Base-by-base conservation (phyloP, 305 asterid genomes). In the Solanum aculeatissimum region DNA sequence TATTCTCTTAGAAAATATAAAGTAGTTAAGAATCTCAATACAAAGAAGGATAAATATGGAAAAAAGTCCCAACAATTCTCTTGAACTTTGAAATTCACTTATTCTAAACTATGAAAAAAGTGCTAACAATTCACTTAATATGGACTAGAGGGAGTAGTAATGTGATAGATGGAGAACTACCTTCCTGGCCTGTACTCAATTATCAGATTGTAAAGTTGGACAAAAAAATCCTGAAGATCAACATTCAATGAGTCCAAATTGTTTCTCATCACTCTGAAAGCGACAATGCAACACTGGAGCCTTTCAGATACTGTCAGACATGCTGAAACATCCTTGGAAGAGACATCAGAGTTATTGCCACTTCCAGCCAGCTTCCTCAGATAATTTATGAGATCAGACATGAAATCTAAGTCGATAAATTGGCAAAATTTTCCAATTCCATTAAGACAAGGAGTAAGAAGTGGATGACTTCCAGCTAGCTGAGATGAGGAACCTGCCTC, bases 391-490 rank as follows among this genome's bases (percentile, higher is more conserved):
- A 97, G 95, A 87, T 97, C 99, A 78, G 97, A 92, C 98, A 97
- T 97, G 87, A 93, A 97, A 86, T 93, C 98, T 88, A 97, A 84
- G 92, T 97, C 98, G 49, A 97, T 91, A 23, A 95, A 92, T 85
- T 97, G 98, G 75, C 98, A 88, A 79, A 92, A 95, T 60, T 92
- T 93, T 71, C 98, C 99, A 53, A 95, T 95, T 86, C 99, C 99
- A 84, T 91, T 87, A 90, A 97, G 89, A 89, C 98, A 93, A 54
- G 98, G 94, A 86, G 89, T 96, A 84, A 97, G 99, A 55, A 97
- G 89, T 68, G 99, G 98, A 87, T 94, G 96, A 69, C 88, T 84
- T 77, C 93, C 92, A 49, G 88, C 85, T 83, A 89, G 84, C 85
- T 89, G 90, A 83, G 88, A 87, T n/a, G 69, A 88, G 6, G 88